Evolutionary conservation across 176 grass and related monocot species (phyloP), one percentile per base, ranked within the genome.

Genomic region (Urochloa ruziziensis): DNA sequence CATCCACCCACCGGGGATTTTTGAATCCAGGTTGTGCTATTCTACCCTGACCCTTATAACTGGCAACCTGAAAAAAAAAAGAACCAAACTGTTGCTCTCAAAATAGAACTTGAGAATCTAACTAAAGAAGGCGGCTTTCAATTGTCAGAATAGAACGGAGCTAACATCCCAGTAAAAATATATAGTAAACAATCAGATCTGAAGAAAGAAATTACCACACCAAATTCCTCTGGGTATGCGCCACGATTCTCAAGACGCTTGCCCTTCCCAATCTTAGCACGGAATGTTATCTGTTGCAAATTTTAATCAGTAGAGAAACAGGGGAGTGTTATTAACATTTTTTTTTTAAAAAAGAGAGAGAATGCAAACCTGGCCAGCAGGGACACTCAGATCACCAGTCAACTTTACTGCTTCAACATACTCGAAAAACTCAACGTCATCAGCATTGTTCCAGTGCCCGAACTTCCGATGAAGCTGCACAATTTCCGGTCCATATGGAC

Each of bases 341-440:
- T 17, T 77, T 79, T 59, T 82, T 18, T 9, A 19, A n/a, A n/a
- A n/a, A n/a, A 56, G 77, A 19, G 12, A 80, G 73, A 40, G 7
- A 29, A 17, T 43, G 73, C 71, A 67, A 90, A 90, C 96, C 96
- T 98, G 86, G 80, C 96, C 93, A 89, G 96, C 93, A 36, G 96
- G 93, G 23, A 98, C 93, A 76, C 94, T 98, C 49, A 98, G 79
- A 87, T 98, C 96, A 69, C 96, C 96, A 90, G 96, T 98, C 85
- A 98, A 90, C 79, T 95, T 98, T 57, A 98, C 89, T 35, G 96
- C 96, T 85, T 98, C 96, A 29, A 98, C 96, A 67, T 98, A 98
- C 70, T 98, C 96, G 5, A 95, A 98, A 85, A 98, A 98, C 30
- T 91, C 96, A 52, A 98, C 70, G 4, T 93, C 89, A 24, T 93